Evolutionary conservation across 2,329 filamentous ascomycete species (phyloP).

Genomic region (Pseudogymnoascus sp.): DNA sequence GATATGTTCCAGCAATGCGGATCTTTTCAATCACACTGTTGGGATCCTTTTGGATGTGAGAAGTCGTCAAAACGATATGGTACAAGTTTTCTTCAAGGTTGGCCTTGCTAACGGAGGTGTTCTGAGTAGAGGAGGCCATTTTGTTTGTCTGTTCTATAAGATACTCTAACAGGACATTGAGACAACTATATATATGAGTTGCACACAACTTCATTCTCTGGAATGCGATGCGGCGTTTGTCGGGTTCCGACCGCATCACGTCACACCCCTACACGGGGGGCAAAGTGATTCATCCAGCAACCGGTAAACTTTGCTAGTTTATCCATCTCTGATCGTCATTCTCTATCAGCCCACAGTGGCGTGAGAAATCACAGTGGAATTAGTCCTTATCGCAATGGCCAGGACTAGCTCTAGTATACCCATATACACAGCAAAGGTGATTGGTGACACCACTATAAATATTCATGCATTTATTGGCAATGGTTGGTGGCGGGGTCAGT

Average conservation of each 20-base stretch:
- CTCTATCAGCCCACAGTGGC: background rate
- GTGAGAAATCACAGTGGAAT: too few relatives aligned
- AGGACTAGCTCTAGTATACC: background rate
- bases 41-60: constrained; percentile 1
- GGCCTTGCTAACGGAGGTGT: background rate
- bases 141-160: background rate
- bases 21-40: background rate
- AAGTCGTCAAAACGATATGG: constrained; percentile 4
- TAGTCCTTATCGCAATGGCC: background rate
- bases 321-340: background rate
- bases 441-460: background rate
- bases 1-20: background rate
- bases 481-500: background rate
- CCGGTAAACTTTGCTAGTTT: background rate
- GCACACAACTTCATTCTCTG: background rate
- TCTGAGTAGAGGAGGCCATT: background rate
- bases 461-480: background rate
- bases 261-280: too few relatives aligned
- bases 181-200: background rate
- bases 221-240: too few relatives aligned
- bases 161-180: background rate
- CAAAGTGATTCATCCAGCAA: background rate
- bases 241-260: too few relatives aligned
- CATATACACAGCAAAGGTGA: background rate
- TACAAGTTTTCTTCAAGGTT: background rate